Base-by-base conservation (phyloP, 352 stramenopile species). In the Globisporangium splendens region DNA sequence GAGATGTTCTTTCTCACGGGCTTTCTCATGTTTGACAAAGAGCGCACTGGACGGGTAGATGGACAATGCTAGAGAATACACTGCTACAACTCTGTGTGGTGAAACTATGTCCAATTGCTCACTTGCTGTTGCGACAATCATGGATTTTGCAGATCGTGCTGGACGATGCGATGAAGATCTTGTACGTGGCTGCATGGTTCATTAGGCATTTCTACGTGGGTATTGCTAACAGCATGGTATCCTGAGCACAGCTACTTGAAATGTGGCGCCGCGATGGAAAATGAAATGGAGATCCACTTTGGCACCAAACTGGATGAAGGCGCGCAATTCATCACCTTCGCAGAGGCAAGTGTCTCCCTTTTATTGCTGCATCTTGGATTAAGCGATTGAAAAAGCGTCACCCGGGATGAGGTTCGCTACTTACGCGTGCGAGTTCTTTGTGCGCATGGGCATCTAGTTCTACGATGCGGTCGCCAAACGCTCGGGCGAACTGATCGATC, bases 11-110 rank as follows among this genome's bases (percentile, higher is more conserved):
- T 86, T 63, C 63, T 93, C n/a, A 89, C 72, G n/a, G 88, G 73
- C 24, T 93, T 90, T 48, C 75, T 93, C 65, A 90, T 90, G 75
- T 90, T 88, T 47, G 83, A 91, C 70, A 89, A 86, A 48, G 76
- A 88, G 22, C 78, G 70, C 57, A 77, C 56, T 17, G 83, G 83
- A 18, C 35, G 10, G 47, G 64, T 73, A 39, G 41, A 13, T 50
- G 28, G 3, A 35, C 28, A 35, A 35, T 35, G 28, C 28, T 10
- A 35, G 28, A 35, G 28, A 35, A 35, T 35, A 8, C 3, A 35
- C 28, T 10, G 7, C 10, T 35, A 11, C 28, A 35, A 10, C 28
- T 35, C 5, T 35, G 24, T 5, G n/a, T n/a, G n/a, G n/a, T n/a
- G n/a, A n/a, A n/a, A n/a, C n/a, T n/a, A n/a, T n/a, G n/a, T 31